A percentile compares a stretch with the other conserved stretches of the same genome.
Conservation (phyloP, 768 basidiomycete genomes). For the Ephemerocybe angulata region DNA sequence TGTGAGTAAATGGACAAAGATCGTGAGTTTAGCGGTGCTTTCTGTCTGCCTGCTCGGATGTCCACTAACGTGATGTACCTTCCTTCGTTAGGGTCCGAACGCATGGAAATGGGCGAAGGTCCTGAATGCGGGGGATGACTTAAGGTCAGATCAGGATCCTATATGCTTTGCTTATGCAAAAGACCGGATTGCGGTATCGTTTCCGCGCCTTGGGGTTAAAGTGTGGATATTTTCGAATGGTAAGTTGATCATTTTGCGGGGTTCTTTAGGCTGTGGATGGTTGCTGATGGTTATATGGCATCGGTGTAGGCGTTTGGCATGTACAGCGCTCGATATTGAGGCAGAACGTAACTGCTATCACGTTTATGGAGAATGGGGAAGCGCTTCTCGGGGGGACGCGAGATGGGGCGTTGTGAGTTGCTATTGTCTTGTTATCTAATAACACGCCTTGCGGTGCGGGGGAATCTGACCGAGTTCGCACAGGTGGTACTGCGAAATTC, state of each 20-base stretch:
- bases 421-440: background rate
- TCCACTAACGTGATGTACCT: background rate
- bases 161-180: conserved; percentile 52
- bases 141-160: conserved; percentile 31
- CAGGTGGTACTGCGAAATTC: conserved; percentile 68
- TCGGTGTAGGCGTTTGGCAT: conserved; percentile 54
- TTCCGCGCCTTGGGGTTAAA: conserved; percentile 55
- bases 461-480: conserved; percentile 1
- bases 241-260: too few species aligned
- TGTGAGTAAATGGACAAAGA: conserved; percentile 56
- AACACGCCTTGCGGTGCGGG: too few species aligned
- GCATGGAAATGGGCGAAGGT: conserved; percentile 56
- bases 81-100: conserved; percentile 36
- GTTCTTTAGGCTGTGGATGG: too few species aligned
- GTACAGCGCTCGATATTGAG: conserved; percentile 60
- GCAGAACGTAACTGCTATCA: conserved; percentile 60
- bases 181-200: conserved; percentile 61
- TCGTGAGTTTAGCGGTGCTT: conserved; percentile 33
- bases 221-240: conserved; percentile 64
- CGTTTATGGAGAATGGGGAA: conserved; percentile 59
- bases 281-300: conserved; percentile 6
- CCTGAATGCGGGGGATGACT: conserved; percentile 45
- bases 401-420: conserved; percentile 62
- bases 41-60: background rate
- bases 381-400: conserved; percentile 66